These are phyloP conservation scores for Mortierella sp. DNA, from an alignment of 371 early-diverging fungal species.

Conservation along the genomic window DNA sequence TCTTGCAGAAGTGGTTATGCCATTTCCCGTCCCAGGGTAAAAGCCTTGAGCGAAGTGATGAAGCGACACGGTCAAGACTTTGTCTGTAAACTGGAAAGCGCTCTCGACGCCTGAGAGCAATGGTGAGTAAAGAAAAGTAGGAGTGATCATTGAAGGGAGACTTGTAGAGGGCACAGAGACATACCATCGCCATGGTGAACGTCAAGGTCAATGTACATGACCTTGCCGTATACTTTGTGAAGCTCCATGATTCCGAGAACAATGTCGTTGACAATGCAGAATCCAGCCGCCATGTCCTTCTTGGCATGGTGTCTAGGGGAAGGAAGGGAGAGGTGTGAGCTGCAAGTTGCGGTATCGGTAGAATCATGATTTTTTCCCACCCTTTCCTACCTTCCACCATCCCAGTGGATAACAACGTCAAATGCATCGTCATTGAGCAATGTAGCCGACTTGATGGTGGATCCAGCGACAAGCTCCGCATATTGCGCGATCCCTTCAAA, in stretches of 20 bases:
- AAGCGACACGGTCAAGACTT: conserved; percentile 88
- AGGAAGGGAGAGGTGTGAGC: background rate
- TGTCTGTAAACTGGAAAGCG: conserved; percentile 80
- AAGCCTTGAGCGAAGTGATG: conserved; percentile 85
- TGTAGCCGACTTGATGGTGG: conserved; percentile 76
- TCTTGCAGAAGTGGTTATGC: conserved; percentile 57
- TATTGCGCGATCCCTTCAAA: conserved; percentile 74
- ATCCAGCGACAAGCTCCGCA: conserved; percentile 69
- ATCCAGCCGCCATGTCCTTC: conserved; percentile 83
- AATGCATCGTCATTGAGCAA: conserved; percentile 64
- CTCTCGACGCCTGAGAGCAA: conserved; percentile 74
- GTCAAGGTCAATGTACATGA: conserved; percentile 94
- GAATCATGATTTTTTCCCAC: background rate
- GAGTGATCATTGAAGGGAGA: background rate
- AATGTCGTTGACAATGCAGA: conserved; percentile 95
- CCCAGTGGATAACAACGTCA: conserved; percentile 89
- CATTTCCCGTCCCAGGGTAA: conserved; percentile 84
- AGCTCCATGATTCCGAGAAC: conserved; percentile 88
- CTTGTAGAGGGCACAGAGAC: no score
- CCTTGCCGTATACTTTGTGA: conserved; percentile 63
- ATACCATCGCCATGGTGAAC: conserved; percentile 95
- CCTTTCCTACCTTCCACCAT: conserved; percentile 74
- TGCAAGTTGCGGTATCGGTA: no score
- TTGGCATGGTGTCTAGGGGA: conserved; percentile 81
- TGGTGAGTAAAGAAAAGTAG: background rate